Conservation (phyloP, 768 basidiomycete species). For the Russula griseocarnosa region DNA sequence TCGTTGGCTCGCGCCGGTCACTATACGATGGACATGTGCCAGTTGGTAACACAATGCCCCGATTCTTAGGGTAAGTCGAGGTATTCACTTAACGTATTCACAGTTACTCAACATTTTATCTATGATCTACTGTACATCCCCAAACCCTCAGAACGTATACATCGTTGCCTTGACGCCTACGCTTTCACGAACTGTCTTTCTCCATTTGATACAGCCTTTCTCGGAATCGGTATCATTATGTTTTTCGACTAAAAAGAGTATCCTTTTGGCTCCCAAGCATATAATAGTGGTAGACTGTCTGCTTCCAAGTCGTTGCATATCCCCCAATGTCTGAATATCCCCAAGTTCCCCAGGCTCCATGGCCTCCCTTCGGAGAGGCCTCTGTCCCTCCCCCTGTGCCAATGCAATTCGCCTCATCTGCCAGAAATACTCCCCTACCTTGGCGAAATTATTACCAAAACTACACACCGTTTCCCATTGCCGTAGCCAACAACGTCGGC, state of each 20-base stretch:
- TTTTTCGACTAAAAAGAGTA: neutral
- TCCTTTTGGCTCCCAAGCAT: neutral
- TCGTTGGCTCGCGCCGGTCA: too few species aligned
- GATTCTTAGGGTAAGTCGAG: too few species aligned
- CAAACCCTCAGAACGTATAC: too few species aligned
- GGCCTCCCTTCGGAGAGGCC: neutral
- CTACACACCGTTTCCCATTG: neutral
- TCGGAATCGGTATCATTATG: neutral
- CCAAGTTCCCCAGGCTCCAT: neutral
- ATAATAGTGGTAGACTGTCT: neutral
- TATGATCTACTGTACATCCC: too few species aligned
- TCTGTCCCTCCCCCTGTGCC: neutral
- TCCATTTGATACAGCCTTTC: neutral
- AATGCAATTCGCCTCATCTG: neutral
- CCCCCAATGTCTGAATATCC: conserved; percentile 8
- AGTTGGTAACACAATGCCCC: too few species aligned
- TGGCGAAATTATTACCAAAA: neutral
- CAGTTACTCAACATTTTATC: too few species aligned
- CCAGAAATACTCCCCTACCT: neutral
- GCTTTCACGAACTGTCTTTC: too few species aligned
- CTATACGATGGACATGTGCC: too few species aligned
- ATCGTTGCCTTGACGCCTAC: too few species aligned
- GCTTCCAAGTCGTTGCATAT: neutral
- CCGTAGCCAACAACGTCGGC: neutral
- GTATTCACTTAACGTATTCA: too few species aligned